Base-by-base conservation (phyloP, 2,329 filamentous ascomycete genomes). In the Chaetomium strumarium region DNA sequence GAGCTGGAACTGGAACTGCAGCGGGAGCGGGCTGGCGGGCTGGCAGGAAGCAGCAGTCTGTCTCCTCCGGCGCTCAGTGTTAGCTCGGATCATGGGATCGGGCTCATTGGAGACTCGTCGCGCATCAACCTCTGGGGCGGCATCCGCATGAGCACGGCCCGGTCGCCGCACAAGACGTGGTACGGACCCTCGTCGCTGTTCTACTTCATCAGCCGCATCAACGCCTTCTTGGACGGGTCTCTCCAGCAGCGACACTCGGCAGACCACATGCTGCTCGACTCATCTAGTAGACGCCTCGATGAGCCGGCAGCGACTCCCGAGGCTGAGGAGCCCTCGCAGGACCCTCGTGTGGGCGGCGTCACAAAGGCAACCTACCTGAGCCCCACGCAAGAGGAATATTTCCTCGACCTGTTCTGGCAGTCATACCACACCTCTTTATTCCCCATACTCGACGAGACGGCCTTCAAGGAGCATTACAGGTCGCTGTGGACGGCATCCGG, bases 131-230 rank as follows among this genome's bases (percentile, higher is more conserved):
- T n/a, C 33, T 46, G 43, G 43, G 43, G 43, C 20, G 43, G 43
- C 31, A 46, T 74, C 36, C 65, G 68, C 38, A 66, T 68, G 8
- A 63, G 66, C 16, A 69, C 67, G 1, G 65, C 69, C 0, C 62
- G 67, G 5, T 67, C 67, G 1, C 66, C 64, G 17, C 66, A 70
- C 49, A 63, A 63, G 16, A 67, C 69, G 11, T 75, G 68, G 58
- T 76, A 73, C 58, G 75, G 74, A 2, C 67, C 72, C 0, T 68
- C 72, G 2, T 77, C 75, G 5, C 59, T 67, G 12, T 70, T 70
- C 55, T 76, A 72, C 62, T 77, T 75, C 58, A 70, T 75, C 47
- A 63, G 64, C 14, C 68, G 72, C 33, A 67, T 77, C 50, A 69
- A 63, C 13, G 55, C 58, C 7, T 74, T 68, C 54, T 58, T 76